Conservation (phyloP, 805 yeast species). For the Peterozyma toletana region DNA sequence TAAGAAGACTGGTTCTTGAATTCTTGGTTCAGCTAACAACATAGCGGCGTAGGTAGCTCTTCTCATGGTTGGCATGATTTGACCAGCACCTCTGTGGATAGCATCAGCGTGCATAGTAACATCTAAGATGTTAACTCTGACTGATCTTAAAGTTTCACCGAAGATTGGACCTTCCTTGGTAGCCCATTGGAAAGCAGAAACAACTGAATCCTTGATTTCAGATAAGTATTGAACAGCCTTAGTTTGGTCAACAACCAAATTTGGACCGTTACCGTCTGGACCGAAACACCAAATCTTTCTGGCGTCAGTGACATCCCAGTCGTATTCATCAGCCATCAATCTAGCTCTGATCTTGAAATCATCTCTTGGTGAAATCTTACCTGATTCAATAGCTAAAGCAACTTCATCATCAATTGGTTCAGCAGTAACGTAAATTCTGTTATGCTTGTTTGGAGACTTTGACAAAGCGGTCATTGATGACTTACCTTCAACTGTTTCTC, state of each 20-base stretch:
- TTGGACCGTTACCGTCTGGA: constrained; percentile 99
- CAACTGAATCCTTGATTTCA: constrained; percentile 99
- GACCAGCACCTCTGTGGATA: constrained; percentile 99
- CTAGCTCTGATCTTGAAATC: constrained; percentile 99
- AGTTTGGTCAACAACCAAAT: constrained; percentile 98
- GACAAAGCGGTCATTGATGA: constrained; percentile 95
- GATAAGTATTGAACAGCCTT: constrained; percentile 99
- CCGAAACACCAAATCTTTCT: constrained; percentile 99
- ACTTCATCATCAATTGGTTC: constrained; percentile 94
- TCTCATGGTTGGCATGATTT: constrained; percentile 99
- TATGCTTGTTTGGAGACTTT: constrained; percentile 99
- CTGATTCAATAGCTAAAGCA: constrained; percentile 84
- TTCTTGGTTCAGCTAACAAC: constrained; percentile 97
- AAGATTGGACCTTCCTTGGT: constrained; percentile 98
- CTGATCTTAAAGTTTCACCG: constrained; percentile 94
- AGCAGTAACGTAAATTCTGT: constrained; percentile 98
- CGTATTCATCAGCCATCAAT: constrained; percentile 96
- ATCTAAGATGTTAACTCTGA: constrained; percentile 97
- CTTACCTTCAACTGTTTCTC: constrained; percentile 94
- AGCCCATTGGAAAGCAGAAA: constrained; percentile 99
- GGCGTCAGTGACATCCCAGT: constrained; percentile 99
- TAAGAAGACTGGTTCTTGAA: constrained; percentile 98
- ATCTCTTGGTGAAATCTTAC: constrained; percentile 90
- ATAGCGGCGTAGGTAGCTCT: constrained; percentile 98
- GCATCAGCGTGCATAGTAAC: constrained; percentile 99